These are phyloP conservation scores for Dittrichia graveolens DNA, from an alignment of 129 eudicot species.

Conservation along the genomic window DNA sequence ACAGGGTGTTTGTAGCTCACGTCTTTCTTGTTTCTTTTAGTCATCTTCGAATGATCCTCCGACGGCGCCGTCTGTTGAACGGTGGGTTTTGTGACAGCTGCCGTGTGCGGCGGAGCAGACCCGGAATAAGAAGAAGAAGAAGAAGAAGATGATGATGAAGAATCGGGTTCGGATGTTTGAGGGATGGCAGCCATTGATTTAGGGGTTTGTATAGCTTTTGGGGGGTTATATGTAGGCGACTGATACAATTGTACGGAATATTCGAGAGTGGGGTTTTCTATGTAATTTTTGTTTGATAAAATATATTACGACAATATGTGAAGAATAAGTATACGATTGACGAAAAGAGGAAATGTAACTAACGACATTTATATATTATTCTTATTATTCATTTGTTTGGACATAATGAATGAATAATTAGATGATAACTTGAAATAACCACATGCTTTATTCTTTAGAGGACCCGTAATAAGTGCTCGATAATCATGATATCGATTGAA, in stretches of 20 bases:
- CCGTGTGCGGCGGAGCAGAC: not conserved
- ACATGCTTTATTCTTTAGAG: no score
- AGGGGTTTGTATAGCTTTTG: not conserved
- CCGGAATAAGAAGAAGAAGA: not conserved
- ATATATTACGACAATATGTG: no score
- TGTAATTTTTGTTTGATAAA: not conserved
- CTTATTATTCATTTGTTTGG: no score
- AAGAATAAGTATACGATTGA: not conserved
- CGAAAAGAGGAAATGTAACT: not conserved
- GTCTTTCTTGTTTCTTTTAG: conserved; percentile 32
- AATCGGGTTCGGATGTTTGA: conserved; percentile 1
- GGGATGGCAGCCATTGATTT: conserved; percentile 24
- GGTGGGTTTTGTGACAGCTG: not conserved
- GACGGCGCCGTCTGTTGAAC: not conserved
- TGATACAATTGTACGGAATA: conserved; percentile 24
- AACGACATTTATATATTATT: not conserved
- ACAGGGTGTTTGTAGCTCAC: conserved; percentile 43
- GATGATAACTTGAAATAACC: no score
- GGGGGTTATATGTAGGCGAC: conserved; percentile 20
- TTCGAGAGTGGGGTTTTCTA: conserved; percentile 2
- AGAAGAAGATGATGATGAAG: not conserved
- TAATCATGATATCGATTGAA: no score
- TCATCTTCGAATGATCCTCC: not conserved
- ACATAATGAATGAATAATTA: no score
- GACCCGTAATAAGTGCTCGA: no score